phyloP scores from a whole-genome alignment of 1,284 basidiomycete genomes.

The Cutaneotrichosporon sp. region DNA sequence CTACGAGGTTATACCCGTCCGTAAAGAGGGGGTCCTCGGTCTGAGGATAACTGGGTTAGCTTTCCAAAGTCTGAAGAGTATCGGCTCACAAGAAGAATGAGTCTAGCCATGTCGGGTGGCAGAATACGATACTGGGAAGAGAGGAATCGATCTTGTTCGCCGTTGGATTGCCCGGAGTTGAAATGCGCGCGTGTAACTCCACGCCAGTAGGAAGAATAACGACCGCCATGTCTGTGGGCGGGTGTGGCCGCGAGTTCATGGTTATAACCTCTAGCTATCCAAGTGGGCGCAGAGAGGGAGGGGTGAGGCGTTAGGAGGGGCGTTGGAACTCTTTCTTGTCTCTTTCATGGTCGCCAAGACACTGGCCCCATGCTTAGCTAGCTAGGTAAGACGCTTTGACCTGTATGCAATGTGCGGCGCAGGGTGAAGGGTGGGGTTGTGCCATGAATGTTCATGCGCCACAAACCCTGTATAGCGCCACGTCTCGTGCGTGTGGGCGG shows the following conservation, averaged over 20 bases:
- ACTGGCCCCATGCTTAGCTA: no score
- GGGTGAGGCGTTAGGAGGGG: slow-evolving; percentile 9
- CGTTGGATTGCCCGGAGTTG: neutral
- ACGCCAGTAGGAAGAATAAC: slow-evolving; percentile 11
- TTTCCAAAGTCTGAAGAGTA: no score
- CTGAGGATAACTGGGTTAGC: slow-evolving; percentile 37
- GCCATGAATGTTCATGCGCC: no score
- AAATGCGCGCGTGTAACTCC: slow-evolving; percentile 16
- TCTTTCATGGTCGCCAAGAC: no score
- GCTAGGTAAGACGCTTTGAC: no score
- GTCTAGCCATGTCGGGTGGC: slow-evolving; percentile 25
- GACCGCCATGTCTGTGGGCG: slow-evolving; percentile 4
- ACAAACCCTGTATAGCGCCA: no score
- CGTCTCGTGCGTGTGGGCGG: no score
- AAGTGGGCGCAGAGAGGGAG: neutral
- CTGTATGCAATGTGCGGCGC: no score
- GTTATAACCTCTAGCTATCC: slow-evolving; percentile 59
- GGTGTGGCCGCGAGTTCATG: slow-evolving; percentile 57
- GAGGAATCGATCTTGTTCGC: neutral
- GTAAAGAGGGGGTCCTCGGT: slow-evolving; percentile 33
- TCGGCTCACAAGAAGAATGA: slow-evolving; percentile 20
- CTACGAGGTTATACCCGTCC: slow-evolving; percentile 33
- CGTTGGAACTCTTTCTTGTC: no score
- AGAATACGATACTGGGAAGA: slow-evolving; percentile 21
- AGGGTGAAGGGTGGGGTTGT: no score